These are phyloP conservation scores for Setaria italica DNA, from an alignment of 202 grass and related monocot species.

Conservation along the genomic window DNA sequence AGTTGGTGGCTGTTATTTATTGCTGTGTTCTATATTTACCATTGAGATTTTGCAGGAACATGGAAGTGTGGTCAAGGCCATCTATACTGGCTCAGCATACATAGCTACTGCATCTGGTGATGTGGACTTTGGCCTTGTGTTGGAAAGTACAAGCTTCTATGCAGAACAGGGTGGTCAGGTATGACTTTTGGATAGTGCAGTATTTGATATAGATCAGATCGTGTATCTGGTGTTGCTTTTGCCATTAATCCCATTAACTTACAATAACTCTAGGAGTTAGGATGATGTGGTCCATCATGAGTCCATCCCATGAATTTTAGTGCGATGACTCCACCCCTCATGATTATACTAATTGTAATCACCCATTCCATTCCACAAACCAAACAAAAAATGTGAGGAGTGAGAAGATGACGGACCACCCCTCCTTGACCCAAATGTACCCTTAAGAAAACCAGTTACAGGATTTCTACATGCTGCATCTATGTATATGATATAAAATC, in stretches of 20 bases:
- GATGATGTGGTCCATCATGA: background rate
- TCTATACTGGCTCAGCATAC: constrained; percentile 85
- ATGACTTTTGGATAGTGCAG: constrained; percentile 27
- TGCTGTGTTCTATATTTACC: background rate
- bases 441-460: background rate
- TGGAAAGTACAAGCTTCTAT: constrained; percentile 99
- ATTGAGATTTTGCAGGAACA: constrained; percentile 68
- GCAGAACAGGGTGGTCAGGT: constrained; percentile 99
- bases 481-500: background rate
- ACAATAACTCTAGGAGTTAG: background rate
- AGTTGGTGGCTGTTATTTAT: background rate
- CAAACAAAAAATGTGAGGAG: background rate
- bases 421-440: background rate
- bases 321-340: no score
- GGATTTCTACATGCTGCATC: background rate
- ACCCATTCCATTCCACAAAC: no score
- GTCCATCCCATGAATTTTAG: background rate
- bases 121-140: constrained; percentile 74
- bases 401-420: background rate
- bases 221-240: background rate
- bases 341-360: no score
- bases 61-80: constrained; percentile 85
- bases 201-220: constrained; percentile 38
- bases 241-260: background rate
- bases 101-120: constrained; percentile 53